Evolutionary conservation across 352 stramenopile species (phyloP), one percentile per base, ranked within the genome.

Genomic region (Aphanomyces euteiches): DNA sequence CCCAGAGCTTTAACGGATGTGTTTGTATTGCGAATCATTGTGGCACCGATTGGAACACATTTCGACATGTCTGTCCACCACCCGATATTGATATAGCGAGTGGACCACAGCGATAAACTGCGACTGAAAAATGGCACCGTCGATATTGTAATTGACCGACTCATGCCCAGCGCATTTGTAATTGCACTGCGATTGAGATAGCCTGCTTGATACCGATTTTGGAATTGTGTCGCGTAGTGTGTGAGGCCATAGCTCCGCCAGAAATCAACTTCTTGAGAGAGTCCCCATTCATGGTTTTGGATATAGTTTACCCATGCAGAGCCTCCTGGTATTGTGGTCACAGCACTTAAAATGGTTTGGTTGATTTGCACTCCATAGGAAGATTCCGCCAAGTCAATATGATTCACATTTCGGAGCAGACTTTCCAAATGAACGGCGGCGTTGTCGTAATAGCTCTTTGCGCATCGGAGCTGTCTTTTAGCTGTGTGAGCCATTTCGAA

Each of bases 341-440:
- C 10, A 50, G 43, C 17, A 50, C 1, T 50, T 50, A n/a, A 50
- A n/a, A 50, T n/a, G 17, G 43, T n/a, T n/a, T n/a, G 17, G 2
- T 12, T 50, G 28, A 50, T 50, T 50, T 15, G 47, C 39, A 7
- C 34, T 21, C 6, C 5, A 67, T 41, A 8, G 37, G 37, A 63
- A 28, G 28, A 28, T 28, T 37, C 47, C 60, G 28, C 21, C 15
- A 37, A 21, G 17, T 39, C 17, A 17, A 28, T 69, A 15, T 69
- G 28, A 28, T 28, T 28, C 28, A 28, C 28, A 28, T 28, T 69
- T 15, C 63, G 63, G 7, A 69, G 50, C 4, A 69, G 13, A n/a
- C 43, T 21, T 3, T 69, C 64, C 17, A 60, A 37, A 39, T 70
- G 61, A 28, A 70, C 64, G 39, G 63, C 63, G 6, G 10, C 63